Evolutionary conservation across 2,329 filamentous ascomycete genomes (phyloP).

Genomic region (Xylariaceae sp.): DNA sequence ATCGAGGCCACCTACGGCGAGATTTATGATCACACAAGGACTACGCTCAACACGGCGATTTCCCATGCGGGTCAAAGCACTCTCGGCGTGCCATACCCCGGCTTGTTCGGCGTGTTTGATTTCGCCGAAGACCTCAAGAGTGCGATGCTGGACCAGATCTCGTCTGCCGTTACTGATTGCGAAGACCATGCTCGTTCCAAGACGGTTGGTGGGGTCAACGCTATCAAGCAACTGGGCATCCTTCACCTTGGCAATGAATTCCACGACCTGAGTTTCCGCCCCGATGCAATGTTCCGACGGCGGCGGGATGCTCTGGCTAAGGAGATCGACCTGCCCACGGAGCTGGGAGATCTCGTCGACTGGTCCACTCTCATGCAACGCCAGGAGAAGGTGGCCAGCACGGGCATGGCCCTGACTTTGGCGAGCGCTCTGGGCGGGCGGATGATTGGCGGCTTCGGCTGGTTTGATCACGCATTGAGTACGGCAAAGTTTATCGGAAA

Average conservation of each 20-base stretch:
- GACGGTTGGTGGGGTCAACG: conserved; percentile 74
- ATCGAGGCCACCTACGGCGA: conserved; percentile 83
- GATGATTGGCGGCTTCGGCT: conserved; percentile 75
- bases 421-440: conserved; percentile 79
- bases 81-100: conserved; percentile 80
- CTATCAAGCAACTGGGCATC: conserved; percentile 83
- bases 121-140: conserved; percentile 91
- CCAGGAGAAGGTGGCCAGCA: conserved; percentile 92
- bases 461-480: conserved; percentile 82
- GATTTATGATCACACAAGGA: conserved; percentile 78
- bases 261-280: conserved; percentile 77
- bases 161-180: conserved; percentile 69
- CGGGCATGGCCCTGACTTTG: conserved; percentile 89
- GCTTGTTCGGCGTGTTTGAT: conserved; percentile 76
- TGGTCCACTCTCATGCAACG: conserved; percentile 73
- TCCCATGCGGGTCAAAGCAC: conserved; percentile 68
- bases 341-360: conserved; percentile 92
- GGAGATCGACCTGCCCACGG: conserved; percentile 81
- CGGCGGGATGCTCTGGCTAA: conserved; percentile 75
- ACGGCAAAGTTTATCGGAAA: conserved; percentile 75
- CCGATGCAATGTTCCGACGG: conserved; percentile 90
- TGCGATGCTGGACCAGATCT: conserved; percentile 85
- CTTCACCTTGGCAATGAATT: conserved; percentile 85
- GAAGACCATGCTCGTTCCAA: conserved; percentile 79
- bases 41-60: conserved; percentile 70